Evolutionary conservation across 176 grass and related monocot species (phyloP).

Genomic region (Tuctoria greenei): DNA sequence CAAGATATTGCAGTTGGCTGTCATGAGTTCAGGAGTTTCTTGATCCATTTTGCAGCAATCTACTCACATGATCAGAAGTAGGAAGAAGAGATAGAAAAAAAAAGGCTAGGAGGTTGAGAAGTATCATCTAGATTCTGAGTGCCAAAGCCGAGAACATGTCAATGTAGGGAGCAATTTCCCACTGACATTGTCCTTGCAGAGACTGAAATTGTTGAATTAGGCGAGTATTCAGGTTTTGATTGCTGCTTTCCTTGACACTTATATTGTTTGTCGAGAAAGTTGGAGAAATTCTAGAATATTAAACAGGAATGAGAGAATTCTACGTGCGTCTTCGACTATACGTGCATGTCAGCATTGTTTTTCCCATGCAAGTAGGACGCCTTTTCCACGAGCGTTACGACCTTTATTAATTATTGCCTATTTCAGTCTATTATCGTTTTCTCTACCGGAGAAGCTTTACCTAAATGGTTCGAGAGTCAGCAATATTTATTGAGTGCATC

Average conservation of each 20-base stretch:
- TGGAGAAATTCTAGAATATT: constrained; percentile 20
- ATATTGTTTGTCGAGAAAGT: constrained; percentile 17
- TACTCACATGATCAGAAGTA: constrained; percentile 5
- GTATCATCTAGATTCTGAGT: constrained; percentile 1
- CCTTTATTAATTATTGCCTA: constrained; percentile 36
- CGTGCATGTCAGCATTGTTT: constrained; percentile 41
- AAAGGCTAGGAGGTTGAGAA: not conserved
- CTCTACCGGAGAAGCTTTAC: not conserved
- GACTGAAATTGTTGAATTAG: constrained; percentile 12
- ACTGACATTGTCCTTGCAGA: constrained; percentile 11
- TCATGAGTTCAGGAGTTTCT: constrained; percentile 11
- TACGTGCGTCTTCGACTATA: not conserved
- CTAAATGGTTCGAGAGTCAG: constrained; percentile 9
- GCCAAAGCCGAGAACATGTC: not conserved
- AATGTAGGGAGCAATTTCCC: constrained; percentile 11
- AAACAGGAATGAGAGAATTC: not conserved
- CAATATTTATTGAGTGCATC: constrained; percentile 20
- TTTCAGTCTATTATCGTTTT: constrained; percentile 11
- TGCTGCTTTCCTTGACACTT: constrained; percentile 23
- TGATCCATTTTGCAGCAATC: not conserved
- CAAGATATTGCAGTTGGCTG: not conserved
- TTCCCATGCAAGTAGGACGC: constrained; percentile 8
- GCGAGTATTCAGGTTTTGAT: constrained; percentile 16
- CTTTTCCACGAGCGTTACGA: not conserved
- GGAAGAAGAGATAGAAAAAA: not conserved